Percentiles rank a stretch among this genome's conserved stretches.
Evolutionary conservation across 306 rosid species (phyloP).

Genomic region (Begonia fuchsioides): DNA sequence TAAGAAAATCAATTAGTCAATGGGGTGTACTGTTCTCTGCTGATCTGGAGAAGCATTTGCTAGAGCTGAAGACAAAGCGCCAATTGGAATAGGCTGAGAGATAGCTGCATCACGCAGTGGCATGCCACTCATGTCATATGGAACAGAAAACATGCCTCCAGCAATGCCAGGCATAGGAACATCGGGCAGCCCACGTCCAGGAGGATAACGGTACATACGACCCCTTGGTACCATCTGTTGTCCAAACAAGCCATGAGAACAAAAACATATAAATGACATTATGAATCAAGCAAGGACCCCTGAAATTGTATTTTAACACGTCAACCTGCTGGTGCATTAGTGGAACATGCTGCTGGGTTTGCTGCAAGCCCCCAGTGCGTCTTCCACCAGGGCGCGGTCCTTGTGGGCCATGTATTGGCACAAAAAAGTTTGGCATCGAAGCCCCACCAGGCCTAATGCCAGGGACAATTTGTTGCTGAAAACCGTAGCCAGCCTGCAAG

Average conservation of each 20-base stretch:
- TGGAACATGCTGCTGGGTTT: slow-evolving; percentile 72
- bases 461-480: slow-evolving; percentile 96
- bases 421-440: slow-evolving; percentile 85
- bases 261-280: no score
- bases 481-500: slow-evolving; percentile 84
- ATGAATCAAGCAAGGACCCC: no score
- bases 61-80: slow-evolving; percentile 23
- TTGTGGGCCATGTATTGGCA: slow-evolving; percentile 95
- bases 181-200: slow-evolving; percentile 18
- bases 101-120: slow-evolving; percentile 14
- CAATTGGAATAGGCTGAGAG: slow-evolving; percentile 19
- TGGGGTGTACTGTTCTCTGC: slow-evolving; percentile 18
- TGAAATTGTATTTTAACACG: no score
- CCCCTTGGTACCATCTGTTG: slow-evolving; percentile 25
- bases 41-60: slow-evolving; percentile 25
- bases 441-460: slow-evolving; percentile 98
- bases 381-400: slow-evolving; percentile 97
- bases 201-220: slow-evolving; percentile 21
- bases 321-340: slow-evolving; percentile 76
- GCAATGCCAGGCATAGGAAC: slow-evolving; percentile 19
- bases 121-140: slow-evolving; percentile 26
- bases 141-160: slow-evolving; percentile 26
- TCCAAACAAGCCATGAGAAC: background rate
- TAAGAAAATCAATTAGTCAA: background rate
- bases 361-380: slow-evolving; percentile 72